phyloP scores from a whole-genome alignment of 768 basidiomycete genomes.

The Amanita molliuscula region DNA sequence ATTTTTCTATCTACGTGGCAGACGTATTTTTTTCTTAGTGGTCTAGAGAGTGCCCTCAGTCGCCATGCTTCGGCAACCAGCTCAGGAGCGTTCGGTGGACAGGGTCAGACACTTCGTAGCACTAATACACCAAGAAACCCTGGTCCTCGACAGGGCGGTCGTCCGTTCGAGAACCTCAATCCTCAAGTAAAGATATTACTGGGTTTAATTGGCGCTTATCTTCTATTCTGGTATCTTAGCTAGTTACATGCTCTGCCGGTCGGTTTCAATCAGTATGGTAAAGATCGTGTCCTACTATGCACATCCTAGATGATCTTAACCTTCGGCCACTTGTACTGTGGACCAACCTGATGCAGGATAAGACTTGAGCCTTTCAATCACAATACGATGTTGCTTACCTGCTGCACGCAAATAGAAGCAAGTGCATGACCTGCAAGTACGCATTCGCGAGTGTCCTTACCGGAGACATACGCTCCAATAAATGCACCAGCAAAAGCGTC shows the following conservation, averaged over 20 bases:
- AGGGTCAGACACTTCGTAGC: constrained; percentile 65
- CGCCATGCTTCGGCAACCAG: constrained; percentile 35
- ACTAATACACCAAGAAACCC: constrained; percentile 24
- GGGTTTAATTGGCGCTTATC: constrained; percentile 52
- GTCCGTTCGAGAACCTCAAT: constrained; percentile 30
- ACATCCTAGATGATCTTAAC: constrained; percentile 23
- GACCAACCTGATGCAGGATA: constrained; percentile 27
- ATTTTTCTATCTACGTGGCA: background rate
- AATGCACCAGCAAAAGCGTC: constrained; percentile 97
- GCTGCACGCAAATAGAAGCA: constrained; percentile 76
- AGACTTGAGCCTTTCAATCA: background rate
- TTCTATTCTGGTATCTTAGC: constrained; percentile 44
- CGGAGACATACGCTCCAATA: constrained; percentile 73
- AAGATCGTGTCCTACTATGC: background rate
- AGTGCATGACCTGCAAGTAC: constrained; percentile 83
- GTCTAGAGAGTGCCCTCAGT: constrained; percentile 46
- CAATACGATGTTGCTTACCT: constrained; percentile 31
- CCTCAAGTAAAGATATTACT: constrained; percentile 61
- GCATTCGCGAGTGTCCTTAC: constrained; percentile 67
- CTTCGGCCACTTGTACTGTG: constrained; percentile 45
- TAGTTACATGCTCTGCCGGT: constrained; percentile 6
- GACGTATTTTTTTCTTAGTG: constrained; percentile 27
- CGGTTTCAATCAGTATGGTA: background rate
- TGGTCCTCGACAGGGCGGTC: background rate
- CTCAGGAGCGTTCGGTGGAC: constrained; percentile 49